Evolutionary conservation across 768 basidiomycete species (phyloP).

Genomic region (Serendipita sp.): DNA sequence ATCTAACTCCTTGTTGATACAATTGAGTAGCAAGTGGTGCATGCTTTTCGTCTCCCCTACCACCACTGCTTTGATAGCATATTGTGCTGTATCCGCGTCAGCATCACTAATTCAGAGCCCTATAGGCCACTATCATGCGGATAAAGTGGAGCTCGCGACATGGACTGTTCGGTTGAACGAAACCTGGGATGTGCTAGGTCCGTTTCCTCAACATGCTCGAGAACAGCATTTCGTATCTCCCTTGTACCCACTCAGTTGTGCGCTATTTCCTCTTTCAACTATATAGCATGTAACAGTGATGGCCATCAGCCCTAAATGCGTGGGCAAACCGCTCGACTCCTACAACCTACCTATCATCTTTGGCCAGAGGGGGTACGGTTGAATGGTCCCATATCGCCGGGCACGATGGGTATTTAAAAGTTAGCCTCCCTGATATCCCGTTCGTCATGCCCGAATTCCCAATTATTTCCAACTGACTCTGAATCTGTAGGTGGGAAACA

Average conservation of each 20-base stretch:
- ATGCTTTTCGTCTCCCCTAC: too few species aligned
- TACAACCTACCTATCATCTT: not conserved
- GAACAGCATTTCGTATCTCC: constrained; percentile 75
- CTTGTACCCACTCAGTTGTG: constrained; percentile 52
- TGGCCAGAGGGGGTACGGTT: not conserved
- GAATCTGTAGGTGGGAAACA: constrained; percentile 53
- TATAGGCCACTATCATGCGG: too few species aligned
- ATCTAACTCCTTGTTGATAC: too few species aligned
- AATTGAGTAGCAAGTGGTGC: too few species aligned
- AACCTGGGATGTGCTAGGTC: constrained; percentile 38
- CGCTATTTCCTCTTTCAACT: constrained; percentile 11
- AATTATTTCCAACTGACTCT: too few species aligned
- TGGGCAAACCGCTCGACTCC: not conserved
- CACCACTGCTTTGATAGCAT: too few species aligned
- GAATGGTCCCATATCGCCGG: constrained; percentile 2
- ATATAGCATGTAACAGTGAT: constrained; percentile 58
- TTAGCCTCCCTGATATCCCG: constrained; percentile 53
- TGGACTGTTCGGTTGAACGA: too few species aligned
- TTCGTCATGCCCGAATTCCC: constrained; percentile 14
- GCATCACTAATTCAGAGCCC: too few species aligned
- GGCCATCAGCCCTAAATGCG: constrained; percentile 34
- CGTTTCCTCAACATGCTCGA: constrained; percentile 69
- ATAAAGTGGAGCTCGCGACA: too few species aligned
- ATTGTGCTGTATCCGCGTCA: too few species aligned
- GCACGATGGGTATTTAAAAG: constrained; percentile 29